Conservation (phyloP, 2,329 filamentous ascomycete genomes). For the Stachybotrys echinatus region DNA sequence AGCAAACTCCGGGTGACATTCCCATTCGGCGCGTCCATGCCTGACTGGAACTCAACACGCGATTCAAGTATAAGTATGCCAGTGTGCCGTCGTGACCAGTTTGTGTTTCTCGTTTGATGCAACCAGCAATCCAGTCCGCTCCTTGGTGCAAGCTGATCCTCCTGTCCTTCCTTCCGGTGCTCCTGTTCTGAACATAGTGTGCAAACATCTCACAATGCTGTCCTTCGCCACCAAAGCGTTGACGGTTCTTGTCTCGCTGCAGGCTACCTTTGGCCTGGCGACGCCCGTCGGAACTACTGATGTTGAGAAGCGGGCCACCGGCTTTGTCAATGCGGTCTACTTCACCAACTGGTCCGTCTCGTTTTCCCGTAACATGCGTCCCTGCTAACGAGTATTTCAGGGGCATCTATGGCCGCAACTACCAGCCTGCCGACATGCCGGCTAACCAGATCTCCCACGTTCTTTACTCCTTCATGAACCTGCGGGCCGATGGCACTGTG, state of each 20-base stretch:
- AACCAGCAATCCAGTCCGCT: not conserved
- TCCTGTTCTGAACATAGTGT: not conserved
- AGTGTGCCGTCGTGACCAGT: not conserved
- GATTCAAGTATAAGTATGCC: not conserved
- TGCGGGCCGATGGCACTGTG: slow-evolving; percentile 67
- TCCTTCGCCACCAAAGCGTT: slow-evolving; percentile 16
- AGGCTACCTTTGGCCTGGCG: slow-evolving; percentile 14
- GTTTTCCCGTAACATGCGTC: not conserved
- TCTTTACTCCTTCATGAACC: slow-evolving; percentile 76
- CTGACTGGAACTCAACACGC: not conserved
- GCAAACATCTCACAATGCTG: slow-evolving; percentile 14
- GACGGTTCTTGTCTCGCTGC: slow-evolving; percentile 19
- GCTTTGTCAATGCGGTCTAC: slow-evolving; percentile 35
- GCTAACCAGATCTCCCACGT: slow-evolving; percentile 69
- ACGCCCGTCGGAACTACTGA: slow-evolving; percentile 9
- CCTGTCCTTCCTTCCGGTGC: not conserved
- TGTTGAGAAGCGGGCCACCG: slow-evolving; percentile 13
- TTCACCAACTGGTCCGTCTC: slow-evolving; percentile 41
- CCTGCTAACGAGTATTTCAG: slow-evolving; percentile 19
- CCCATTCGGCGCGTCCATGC: not conserved
- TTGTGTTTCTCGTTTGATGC: not conserved
- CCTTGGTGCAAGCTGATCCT: slow-evolving; percentile 8
- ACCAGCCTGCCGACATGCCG: slow-evolving; percentile 66
- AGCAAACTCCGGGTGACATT: not conserved
- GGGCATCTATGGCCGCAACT: slow-evolving; percentile 73